These are phyloP conservation scores for Xylaria sp. DNA, from an alignment of 2,329 filamentous ascomycete species.

Conservation along the genomic window DNA sequence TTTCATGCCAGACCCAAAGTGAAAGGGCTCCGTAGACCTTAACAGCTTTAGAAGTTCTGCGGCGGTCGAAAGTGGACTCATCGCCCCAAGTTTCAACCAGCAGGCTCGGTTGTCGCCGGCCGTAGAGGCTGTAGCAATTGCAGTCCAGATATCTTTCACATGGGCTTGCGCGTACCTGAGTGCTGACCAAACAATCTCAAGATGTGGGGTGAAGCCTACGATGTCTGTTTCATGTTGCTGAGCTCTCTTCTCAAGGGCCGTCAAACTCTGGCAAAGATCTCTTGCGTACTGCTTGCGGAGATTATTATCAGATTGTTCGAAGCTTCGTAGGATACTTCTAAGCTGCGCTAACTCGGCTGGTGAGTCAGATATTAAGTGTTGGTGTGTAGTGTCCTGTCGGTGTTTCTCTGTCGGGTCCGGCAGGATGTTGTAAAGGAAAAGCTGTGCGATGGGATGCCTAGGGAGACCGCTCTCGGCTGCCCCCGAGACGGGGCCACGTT, in stretches of 20 bases:
- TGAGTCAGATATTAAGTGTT: no score
- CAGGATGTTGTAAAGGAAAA: no score
- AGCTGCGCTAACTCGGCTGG: conserved; percentile 41
- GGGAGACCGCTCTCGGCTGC: neutral
- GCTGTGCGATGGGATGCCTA: no score
- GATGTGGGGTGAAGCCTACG: neutral
- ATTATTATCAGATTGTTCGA: conserved; percentile 45
- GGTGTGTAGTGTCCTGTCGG: neutral
- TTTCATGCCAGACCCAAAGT: conserved; percentile 52
- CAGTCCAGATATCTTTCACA: neutral
- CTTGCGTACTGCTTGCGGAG: conserved; percentile 54
- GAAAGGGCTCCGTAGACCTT: conserved; percentile 45
- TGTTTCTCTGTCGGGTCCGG: neutral
- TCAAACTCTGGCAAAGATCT: conserved; percentile 40
- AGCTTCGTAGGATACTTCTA: conserved; percentile 46
- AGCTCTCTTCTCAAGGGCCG: conserved; percentile 21
- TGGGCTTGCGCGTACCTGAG: neutral
- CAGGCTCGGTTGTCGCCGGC: conserved; percentile 35
- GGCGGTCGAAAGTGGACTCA: conserved; percentile 59
- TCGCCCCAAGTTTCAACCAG: conserved; percentile 55
- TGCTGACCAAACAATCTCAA: neutral
- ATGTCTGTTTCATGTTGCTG: neutral
- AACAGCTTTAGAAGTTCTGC: conserved; percentile 59
- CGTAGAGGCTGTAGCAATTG: conserved; percentile 30
- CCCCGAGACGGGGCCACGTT: neutral